Conservation (phyloP, 768 basidiomycete genomes). For the Russula ochroleuca region DNA sequence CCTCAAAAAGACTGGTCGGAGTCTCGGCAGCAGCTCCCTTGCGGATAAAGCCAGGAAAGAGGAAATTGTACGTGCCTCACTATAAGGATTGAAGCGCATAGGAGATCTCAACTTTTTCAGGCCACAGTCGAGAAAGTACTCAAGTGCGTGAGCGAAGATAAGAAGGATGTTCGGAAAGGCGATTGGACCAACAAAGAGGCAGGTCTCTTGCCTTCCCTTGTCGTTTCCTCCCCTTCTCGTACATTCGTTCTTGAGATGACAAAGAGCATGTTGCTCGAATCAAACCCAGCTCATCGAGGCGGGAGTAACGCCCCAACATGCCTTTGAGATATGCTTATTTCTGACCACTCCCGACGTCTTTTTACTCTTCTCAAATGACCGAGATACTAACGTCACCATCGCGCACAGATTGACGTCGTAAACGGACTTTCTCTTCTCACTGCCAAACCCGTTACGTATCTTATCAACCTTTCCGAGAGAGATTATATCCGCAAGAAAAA, state of each 20-base stretch:
- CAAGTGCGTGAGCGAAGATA: constrained; percentile 71
- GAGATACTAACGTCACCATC: not conserved
- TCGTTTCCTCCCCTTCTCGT: constrained; percentile 3
- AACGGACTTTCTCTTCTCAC: constrained; percentile 88
- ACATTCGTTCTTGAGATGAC: constrained; percentile 48
- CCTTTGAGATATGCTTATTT: constrained; percentile 54
- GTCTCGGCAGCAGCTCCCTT: constrained; percentile 69
- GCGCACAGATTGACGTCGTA: constrained; percentile 75
- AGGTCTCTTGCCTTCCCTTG: constrained; percentile 31
- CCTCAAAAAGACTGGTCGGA: constrained; percentile 67
- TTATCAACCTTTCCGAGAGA: constrained; percentile 92
- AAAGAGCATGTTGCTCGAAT: constrained; percentile 75
- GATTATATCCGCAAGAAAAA: constrained; percentile 98
- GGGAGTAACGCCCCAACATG: constrained; percentile 84
- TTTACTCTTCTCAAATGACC: not conserved
- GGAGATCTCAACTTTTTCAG: constrained; percentile 36
- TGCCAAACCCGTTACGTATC: constrained; percentile 95
- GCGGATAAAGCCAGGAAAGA: constrained; percentile 96
- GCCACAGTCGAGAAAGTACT: constrained; percentile 82
- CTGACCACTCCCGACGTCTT: constrained; percentile 13
- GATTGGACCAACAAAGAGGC: constrained; percentile 99
- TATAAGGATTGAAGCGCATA: not conserved
- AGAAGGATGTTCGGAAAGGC: constrained; percentile 86
- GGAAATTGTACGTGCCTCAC: constrained; percentile 66
- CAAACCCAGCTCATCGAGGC: constrained; percentile 95